A percentile compares a stretch with the other conserved stretches of the same genome.
These are phyloP conservation scores for Borealophlyctis nickersoniae DNA, from an alignment of 192 early-diverging fungal genomes.

Conservation along the genomic window DNA sequence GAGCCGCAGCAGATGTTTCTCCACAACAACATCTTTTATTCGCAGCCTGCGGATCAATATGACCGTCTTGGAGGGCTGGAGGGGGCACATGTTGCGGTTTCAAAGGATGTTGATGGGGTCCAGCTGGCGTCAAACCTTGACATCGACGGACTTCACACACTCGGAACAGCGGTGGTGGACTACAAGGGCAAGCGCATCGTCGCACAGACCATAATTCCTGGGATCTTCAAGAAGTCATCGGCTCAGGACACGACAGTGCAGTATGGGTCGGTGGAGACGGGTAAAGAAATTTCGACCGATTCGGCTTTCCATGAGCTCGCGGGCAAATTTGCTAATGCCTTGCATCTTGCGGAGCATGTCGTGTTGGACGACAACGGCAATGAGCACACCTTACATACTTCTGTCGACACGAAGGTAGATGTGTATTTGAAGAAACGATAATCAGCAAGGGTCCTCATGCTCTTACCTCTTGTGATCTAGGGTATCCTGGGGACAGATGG, in stretches of 20 bases:
- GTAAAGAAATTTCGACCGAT: slow-evolving; percentile 65
- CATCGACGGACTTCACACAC: slow-evolving; percentile 76
- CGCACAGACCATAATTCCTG: slow-evolving; percentile 91
- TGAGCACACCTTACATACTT: slow-evolving; percentile 67
- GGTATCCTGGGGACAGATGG: slow-evolving; percentile 89
- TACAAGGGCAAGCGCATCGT: slow-evolving; percentile 88
- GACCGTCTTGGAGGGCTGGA: slow-evolving; percentile 87
- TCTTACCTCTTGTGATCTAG: slow-evolving; percentile 2
- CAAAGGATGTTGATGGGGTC: slow-evolving; percentile 93
- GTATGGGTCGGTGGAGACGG: slow-evolving; percentile 90
- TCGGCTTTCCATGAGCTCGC: slow-evolving; percentile 71
- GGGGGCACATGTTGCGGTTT: slow-evolving; percentile 88
- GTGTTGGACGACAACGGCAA: slow-evolving; percentile 67
- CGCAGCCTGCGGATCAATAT: slow-evolving; percentile 50
- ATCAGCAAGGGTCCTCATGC: neutral
- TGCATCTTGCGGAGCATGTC: slow-evolving; percentile 80
- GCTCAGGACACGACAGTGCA: slow-evolving; percentile 70
- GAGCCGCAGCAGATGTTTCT: slow-evolving; percentile 65
- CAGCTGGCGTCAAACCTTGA: slow-evolving; percentile 70
- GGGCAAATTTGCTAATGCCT: slow-evolving; percentile 68
- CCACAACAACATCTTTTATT: slow-evolving; percentile 96
- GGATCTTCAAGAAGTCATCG: slow-evolving; percentile 52
- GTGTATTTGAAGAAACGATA: neutral
- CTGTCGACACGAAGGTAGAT: slow-evolving; percentile 76
- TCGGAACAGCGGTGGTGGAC: slow-evolving; percentile 89